Conservation (phyloP, 2,329 filamentous ascomycete species). For the Rhinocladiella mackenziei region DNA sequence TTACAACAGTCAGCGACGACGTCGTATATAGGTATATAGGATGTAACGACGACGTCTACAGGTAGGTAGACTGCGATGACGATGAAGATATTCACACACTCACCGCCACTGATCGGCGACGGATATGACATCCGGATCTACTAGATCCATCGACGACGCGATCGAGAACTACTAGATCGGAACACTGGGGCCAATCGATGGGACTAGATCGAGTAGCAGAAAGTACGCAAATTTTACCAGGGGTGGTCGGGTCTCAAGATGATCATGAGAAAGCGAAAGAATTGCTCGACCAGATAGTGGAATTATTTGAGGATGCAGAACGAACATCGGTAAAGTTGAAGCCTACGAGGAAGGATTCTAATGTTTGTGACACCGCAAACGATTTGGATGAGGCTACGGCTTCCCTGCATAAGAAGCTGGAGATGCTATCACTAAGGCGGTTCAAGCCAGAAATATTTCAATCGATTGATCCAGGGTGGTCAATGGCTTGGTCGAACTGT, state of each 20-base stretch:
- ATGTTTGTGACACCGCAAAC: slow-evolving; percentile 15
- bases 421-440: slow-evolving; percentile 28
- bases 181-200: too few relatives aligned
- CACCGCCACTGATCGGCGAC: too few relatives aligned
- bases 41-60: too few relatives aligned
- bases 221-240: slow-evolving; percentile 1
- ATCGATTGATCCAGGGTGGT: slow-evolving; percentile 34
- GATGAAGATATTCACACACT: too few relatives aligned
- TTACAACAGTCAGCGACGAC: too few relatives aligned
- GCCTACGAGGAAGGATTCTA: slow-evolving; percentile 4
- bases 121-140: too few relatives aligned
- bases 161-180: too few relatives aligned
- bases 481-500: slow-evolving; percentile 30
- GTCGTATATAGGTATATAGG: too few relatives aligned
- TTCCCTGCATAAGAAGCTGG: slow-evolving; percentile 31
- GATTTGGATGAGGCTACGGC: slow-evolving; percentile 26
- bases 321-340: slow-evolving; percentile 27
- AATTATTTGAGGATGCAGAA: slow-evolving; percentile 25
- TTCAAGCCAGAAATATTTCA: slow-evolving; percentile 33
- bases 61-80: too few relatives aligned
- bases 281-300: slow-evolving; percentile 14
- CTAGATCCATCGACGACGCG: too few relatives aligned
- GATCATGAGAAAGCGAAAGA: slow-evolving; percentile 20
- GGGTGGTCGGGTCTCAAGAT: not conserved
- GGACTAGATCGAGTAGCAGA: slow-evolving; percentile 20